Evolutionary conservation across 306 rosid species (phyloP).

Genomic region (Chamaecrista fasciculata): DNA sequence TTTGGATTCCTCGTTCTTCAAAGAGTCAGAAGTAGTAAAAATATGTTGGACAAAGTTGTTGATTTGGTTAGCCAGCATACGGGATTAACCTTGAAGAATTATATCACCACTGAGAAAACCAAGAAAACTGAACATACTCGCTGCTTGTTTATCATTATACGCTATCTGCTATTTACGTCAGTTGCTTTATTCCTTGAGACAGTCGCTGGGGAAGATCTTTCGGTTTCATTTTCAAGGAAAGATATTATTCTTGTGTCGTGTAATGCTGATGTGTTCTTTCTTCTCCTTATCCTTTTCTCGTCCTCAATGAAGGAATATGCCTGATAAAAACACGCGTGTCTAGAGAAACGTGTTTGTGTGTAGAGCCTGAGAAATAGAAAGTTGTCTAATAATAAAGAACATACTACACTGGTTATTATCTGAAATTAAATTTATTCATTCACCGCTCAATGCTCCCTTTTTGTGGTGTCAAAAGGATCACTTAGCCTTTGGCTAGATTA

Average conservation of each 20-base stretch:
- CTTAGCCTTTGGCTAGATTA: background rate
- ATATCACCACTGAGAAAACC: background rate
- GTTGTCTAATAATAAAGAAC: background rate
- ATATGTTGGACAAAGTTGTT: background rate
- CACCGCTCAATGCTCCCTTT: background rate
- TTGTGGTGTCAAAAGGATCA: background rate
- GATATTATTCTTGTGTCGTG: background rate
- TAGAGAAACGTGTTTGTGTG: background rate
- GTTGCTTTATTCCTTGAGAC: background rate
- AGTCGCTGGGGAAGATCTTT: background rate
- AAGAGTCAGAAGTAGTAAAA: background rate
- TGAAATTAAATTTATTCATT: background rate
- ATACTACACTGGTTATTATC: background rate
- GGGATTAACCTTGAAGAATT: background rate
- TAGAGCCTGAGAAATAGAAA: background rate
- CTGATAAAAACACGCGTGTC: background rate
- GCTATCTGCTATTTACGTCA: background rate
- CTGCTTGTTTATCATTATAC: background rate
- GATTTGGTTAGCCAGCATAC: background rate
- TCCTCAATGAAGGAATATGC: background rate
- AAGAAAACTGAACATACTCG: background rate
- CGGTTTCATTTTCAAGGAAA: slow-evolving; percentile 5
- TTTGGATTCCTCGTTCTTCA: background rate
- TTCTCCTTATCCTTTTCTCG: background rate
- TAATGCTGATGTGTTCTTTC: background rate